Evolutionary conservation across 1,284 basidiomycete genomes (phyloP), one percentile per base, ranked within the genome.

Genomic region (Cutaneotrichosporon cavernicola): DNA sequence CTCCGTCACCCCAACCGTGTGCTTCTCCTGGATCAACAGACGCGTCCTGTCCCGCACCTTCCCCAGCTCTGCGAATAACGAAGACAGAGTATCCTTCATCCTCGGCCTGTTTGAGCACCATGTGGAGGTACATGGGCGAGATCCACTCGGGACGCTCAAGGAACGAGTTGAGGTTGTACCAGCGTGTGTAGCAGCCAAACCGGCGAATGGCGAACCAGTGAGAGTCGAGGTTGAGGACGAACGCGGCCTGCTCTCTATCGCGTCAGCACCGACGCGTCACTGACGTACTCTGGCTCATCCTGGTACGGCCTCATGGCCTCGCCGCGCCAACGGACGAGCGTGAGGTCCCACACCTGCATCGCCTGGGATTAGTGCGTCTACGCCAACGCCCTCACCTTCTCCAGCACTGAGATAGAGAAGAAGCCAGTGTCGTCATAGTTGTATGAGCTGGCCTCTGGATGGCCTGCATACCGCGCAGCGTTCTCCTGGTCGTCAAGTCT

Each of bases 361-460:
- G 92, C 93, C 72, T 73, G 53, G 22, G 6, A 43, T 62, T 21
- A 63, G 65, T 46, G 14, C 0, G 18, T 9, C 26, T 8, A 16
- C 10, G 3, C 9, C 30, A 13, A n/a, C n/a, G 60, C 4, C 18
- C 51, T 10, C 14, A 64, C 57, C 40, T 73, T 65, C 49, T 77
- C 76, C 9, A 78, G 65, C 0, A 76, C 74, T 2, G 74, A 73
- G 31, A 76, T 74, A 4, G 91, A 93, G 80, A 95, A 95, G 79
- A 90, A 95, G 1, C 92, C 92, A 87, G 90, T 90, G 76, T 94
- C 92, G 71, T 94, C 92, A 89, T 92, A 92, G 76, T 96, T 95
- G 59, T 85, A 86, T 74, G 80, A 81, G 86, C 90, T 73, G 55
- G 74, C 72, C 4, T 80, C 80, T 58, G 77, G 62, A 62, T 76